These are phyloP conservation scores for Syzygium aromaticum DNA, from an alignment of 345 rosid genomes.

Conservation along the genomic window DNA sequence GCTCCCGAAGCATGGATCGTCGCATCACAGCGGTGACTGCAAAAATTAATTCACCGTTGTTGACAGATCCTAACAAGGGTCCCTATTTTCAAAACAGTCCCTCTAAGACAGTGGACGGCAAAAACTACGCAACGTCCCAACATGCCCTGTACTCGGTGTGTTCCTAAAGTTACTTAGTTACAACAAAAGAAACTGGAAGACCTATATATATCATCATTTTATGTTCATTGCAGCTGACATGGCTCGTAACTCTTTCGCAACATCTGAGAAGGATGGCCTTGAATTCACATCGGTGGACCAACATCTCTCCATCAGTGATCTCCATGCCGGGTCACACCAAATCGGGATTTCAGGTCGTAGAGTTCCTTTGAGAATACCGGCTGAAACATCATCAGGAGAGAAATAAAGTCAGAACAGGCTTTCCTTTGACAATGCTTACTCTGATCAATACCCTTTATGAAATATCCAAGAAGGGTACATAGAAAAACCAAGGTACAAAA, in stretches of 20 bases:
- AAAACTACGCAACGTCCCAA: neutral
- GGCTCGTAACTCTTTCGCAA: conserved; percentile 26
- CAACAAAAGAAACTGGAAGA: neutral
- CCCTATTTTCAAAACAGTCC: neutral
- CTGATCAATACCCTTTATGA: neutral
- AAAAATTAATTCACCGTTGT: neutral
- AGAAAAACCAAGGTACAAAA: neutral
- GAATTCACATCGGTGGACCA: conserved; percentile 30
- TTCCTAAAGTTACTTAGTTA: neutral
- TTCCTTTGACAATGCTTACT: neutral
- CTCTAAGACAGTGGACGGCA: neutral
- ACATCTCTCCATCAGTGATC: conserved; percentile 43
- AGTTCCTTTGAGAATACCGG: conserved; percentile 22
- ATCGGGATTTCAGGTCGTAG: conserved; percentile 29
- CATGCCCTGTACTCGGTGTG: neutral
- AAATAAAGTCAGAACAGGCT: neutral
- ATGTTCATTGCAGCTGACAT: conserved; percentile 29
- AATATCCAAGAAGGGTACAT: neutral
- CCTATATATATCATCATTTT: neutral
- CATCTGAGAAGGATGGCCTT: conserved; percentile 39
- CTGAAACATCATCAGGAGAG: conserved; percentile 10
- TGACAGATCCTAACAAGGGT: neutral
- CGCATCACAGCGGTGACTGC: neutral
- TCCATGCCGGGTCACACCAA: conserved; percentile 38
- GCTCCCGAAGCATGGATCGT: neutral